A percentile compares a stretch with the other conserved stretches of the same genome.
These are phyloP conservation scores for Cystobasidiaceae sp. DNA, from an alignment of 1,284 basidiomycete genomes.

Conservation along the genomic window DNA sequence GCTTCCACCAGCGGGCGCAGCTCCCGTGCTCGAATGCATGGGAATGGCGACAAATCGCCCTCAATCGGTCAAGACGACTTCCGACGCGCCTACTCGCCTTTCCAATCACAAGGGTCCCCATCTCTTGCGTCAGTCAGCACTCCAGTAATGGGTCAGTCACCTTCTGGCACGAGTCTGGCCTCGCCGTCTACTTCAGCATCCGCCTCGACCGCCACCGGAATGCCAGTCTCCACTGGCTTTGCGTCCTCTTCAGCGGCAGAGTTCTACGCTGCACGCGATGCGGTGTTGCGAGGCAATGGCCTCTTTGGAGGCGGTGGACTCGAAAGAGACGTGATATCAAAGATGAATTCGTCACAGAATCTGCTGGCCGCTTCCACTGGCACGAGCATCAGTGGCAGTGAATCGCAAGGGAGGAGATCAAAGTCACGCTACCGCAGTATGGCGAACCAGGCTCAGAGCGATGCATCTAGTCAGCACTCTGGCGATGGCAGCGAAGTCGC, in stretches of 20 bases:
- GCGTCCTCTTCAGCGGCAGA: conserved; percentile 13
- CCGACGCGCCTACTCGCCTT: too few relatives aligned
- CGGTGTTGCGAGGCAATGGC: conserved; percentile 15
- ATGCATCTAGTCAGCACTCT: neutral
- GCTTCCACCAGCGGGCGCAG: neutral
- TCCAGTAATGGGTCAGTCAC: neutral
- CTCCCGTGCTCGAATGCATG: too few relatives aligned
- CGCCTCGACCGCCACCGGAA: neutral
- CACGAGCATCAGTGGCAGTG: neutral
- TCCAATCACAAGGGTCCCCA: too few relatives aligned
- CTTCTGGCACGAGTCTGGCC: neutral
- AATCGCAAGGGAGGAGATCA: neutral
- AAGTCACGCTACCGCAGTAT: neutral
- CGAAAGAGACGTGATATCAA: conserved; percentile 17
- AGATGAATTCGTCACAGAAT: neutral
- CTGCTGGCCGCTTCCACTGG: neutral
- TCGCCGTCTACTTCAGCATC: neutral
- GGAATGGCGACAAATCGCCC: too few relatives aligned
- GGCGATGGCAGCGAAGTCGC: neutral
- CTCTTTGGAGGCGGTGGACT: conserved; percentile 24
- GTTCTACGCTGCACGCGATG: conserved; percentile 29
- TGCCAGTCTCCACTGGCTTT: conserved; percentile 1
- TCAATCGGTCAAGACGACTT: too few relatives aligned
- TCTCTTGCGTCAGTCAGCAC: neutral
- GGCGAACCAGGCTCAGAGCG: conserved; percentile 1